phyloP scores from a whole-genome alignment of 2,329 filamentous ascomycete genomes.

The Stagonosporopsis cucurbitacearum region DNA sequence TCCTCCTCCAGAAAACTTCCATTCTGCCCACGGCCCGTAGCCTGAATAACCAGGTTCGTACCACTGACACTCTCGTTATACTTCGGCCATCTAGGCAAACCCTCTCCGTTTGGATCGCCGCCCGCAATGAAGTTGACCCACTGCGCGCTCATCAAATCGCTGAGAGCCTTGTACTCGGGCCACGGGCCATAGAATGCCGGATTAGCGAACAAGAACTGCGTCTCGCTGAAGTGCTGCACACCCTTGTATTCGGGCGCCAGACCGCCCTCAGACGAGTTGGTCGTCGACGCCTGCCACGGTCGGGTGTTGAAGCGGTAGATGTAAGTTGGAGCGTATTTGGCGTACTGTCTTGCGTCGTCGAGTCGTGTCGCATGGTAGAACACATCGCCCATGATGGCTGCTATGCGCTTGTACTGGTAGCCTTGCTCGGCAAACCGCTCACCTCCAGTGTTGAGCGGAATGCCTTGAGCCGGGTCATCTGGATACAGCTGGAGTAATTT shows the following conservation, averaged over 20 bases:
- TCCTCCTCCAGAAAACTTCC: constrained; percentile 53
- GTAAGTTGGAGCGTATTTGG: constrained; percentile 60
- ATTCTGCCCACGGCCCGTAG: constrained; percentile 48
- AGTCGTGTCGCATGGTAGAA: constrained; percentile 63
- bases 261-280: constrained; percentile 51
- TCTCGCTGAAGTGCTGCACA: constrained; percentile 62
- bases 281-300: constrained; percentile 35
- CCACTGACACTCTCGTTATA: constrained; percentile 49
- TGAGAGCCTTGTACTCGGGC: constrained; percentile 50
- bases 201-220: constrained; percentile 57
- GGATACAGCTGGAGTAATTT: constrained; percentile 46
- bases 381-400: constrained; percentile 61
- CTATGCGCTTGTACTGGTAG: constrained; percentile 61
- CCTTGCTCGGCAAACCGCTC: constrained; percentile 43
- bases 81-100: constrained; percentile 49
- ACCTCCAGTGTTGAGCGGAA: constrained; percentile 42
- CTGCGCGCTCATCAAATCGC: constrained; percentile 53
- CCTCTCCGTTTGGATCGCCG: constrained; percentile 48
- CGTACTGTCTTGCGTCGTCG: constrained; percentile 51
- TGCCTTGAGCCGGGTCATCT: constrained; percentile 41
- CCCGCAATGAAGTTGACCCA: constrained; percentile 56
- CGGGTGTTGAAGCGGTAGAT: constrained; percentile 66
- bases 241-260: constrained; percentile 52
- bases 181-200: constrained; percentile 47
- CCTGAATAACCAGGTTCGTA: constrained; percentile 55